Evolutionary conservation across 1,139 yeast species (phyloP).

Genomic region (Taiozyma sp.): DNA sequence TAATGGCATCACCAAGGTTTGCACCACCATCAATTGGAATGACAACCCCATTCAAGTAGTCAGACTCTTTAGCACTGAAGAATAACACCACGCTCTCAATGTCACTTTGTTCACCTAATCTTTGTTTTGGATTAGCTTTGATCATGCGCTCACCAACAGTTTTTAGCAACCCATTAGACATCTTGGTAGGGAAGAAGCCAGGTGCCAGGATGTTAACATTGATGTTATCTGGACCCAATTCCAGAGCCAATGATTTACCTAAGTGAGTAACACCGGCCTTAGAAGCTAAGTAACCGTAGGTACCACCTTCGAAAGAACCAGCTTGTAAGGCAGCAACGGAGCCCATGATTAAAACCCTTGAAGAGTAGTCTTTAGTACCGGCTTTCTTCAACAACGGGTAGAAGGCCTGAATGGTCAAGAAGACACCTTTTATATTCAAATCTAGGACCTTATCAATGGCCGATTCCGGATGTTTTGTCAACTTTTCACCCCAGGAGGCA

Average conservation of each 20-base stretch:
- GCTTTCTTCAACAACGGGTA: constrained; percentile 50
- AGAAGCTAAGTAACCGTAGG: constrained; percentile 69
- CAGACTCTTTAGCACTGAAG: constrained; percentile 52
- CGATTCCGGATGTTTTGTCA: constrained; percentile 53
- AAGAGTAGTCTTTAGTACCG: constrained; percentile 54
- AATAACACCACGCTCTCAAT: constrained; percentile 54
- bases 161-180: constrained; percentile 63
- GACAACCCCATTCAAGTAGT: constrained; percentile 65
- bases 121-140: constrained; percentile 51
- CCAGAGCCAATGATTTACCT: constrained; percentile 57
- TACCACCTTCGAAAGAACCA: constrained; percentile 45
- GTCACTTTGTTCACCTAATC: constrained; percentile 62
- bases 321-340: constrained; percentile 45
- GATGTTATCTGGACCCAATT: constrained; percentile 61
- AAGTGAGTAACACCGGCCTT: constrained; percentile 75
- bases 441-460: constrained; percentile 63
- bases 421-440: constrained; percentile 68
- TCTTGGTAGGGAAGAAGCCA: constrained; percentile 73
- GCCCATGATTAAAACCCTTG: constrained; percentile 63
- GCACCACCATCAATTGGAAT: constrained; percentile 74
- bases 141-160: constrained; percentile 45
- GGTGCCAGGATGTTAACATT: constrained; percentile 71
- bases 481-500: constrained; percentile 72
- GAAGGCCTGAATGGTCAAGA: constrained; percentile 58
- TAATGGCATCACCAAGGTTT: constrained; percentile 25